Evolutionary conservation across 768 basidiomycete genomes (phyloP).

Genomic region (Trametes coccinea): DNA sequence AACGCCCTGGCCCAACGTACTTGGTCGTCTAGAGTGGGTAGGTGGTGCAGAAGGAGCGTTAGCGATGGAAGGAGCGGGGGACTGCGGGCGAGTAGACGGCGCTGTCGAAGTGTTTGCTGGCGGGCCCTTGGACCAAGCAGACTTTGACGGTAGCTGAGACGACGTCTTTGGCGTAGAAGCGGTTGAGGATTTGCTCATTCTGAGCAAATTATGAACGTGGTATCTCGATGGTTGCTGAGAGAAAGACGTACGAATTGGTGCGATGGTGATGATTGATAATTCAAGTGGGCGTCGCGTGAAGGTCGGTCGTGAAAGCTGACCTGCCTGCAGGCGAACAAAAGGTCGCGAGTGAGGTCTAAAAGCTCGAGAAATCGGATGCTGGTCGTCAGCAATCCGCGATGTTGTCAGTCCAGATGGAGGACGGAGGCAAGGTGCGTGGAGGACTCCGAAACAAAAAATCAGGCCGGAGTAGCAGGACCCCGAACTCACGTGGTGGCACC

Average conservation of each 20-base stretch:
- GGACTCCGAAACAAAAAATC: constrained; percentile 29
- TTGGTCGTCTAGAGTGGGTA: constrained; percentile 74
- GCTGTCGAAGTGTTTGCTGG: constrained; percentile 60
- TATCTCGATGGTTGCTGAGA: constrained; percentile 14
- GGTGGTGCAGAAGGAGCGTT: constrained; percentile 36
- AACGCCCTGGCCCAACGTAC: constrained; percentile 68
- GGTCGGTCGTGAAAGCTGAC: constrained; percentile 84
- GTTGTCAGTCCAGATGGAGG: constrained; percentile 33
- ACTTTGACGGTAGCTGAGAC: constrained; percentile 73
- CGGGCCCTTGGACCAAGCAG: constrained; percentile 91
- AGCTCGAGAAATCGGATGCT: constrained; percentile 30
- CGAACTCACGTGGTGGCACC: constrained; percentile 13
- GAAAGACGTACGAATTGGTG: constrained; percentile 37
- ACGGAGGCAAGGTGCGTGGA: constrained; percentile 27
- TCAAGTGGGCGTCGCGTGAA: constrained; percentile 58
- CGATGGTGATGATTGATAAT: constrained; percentile 52
- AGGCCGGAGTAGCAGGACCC: constrained; percentile 20
- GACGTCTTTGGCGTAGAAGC: constrained; percentile 71
- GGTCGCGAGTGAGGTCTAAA: constrained; percentile 42
- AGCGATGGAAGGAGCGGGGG: constrained; percentile 57
- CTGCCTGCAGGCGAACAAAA: constrained; percentile 81
- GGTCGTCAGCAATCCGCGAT: constrained; percentile 34
- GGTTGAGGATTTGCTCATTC: constrained; percentile 94
- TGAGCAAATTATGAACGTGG: constrained; percentile 32
- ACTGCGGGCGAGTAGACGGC: constrained; percentile 74